These are phyloP conservation scores for Fraxinus dipetala DNA, from an alignment of 305 asterid species.

Conservation along the genomic window DNA sequence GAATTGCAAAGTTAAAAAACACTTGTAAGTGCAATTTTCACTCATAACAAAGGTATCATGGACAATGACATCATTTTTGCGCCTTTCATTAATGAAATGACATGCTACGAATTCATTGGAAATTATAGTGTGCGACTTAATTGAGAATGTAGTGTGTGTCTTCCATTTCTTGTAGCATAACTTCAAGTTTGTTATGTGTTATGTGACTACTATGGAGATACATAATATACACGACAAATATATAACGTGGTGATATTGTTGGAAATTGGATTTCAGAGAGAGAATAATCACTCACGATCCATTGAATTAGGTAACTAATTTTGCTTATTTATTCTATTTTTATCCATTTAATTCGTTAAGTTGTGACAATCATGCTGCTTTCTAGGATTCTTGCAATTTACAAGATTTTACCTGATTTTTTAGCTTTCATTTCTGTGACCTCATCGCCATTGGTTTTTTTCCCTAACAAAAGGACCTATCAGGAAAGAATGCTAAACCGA, in stretches of 20 bases:
- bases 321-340: neutral
- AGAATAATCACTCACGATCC: neutral
- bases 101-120: neutral
- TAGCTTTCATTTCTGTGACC: no score
- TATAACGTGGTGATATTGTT: neutral
- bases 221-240: neutral
- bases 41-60: neutral
- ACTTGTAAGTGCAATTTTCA: no score
- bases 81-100: neutral
- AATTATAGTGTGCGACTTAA: no score
- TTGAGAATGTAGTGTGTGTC: neutral
- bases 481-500: neutral
- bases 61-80: neutral
- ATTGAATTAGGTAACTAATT: neutral
- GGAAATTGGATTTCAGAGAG: neutral
- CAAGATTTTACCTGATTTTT: neutral
- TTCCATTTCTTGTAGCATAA: neutral
- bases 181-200: no score
- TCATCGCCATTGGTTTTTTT: neutral
- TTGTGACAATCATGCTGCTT: neutral
- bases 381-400: neutral
- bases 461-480: no score
- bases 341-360: neutral
- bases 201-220: no score
- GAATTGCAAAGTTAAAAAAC: no score